Conservation (phyloP, 1,284 basidiomycete genomes). For the Clitocybe nebularis region DNA sequence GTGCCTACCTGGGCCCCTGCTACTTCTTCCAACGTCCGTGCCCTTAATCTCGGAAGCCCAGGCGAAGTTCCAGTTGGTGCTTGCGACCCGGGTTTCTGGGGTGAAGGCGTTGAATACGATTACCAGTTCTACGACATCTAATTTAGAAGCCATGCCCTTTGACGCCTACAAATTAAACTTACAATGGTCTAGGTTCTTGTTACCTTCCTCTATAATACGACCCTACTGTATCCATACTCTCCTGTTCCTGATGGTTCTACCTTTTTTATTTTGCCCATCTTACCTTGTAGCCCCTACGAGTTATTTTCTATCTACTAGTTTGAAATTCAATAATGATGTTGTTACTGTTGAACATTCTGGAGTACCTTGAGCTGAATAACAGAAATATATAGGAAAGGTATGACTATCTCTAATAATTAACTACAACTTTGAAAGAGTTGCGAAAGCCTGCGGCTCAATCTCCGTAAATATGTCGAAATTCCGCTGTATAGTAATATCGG, state of each 20-base stretch:
- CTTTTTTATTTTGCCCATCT: background rate
- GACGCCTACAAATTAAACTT: background rate
- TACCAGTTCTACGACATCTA: slow-evolving; percentile 62
- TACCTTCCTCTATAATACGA: slow-evolving; percentile 5
- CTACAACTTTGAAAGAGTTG: slow-evolving; percentile 25
- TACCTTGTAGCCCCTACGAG: slow-evolving; percentile 17
- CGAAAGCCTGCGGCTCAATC: slow-evolving; percentile 32
- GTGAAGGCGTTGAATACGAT: slow-evolving; percentile 56
- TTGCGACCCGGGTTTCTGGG: slow-evolving; percentile 66
- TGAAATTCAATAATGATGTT: slow-evolving; percentile 1
- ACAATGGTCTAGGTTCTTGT: slow-evolving; percentile 1
- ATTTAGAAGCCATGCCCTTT: slow-evolving; percentile 5
- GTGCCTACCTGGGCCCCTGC: slow-evolving; percentile 48
- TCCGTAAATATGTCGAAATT: slow-evolving; percentile 61
- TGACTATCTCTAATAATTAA: background rate
- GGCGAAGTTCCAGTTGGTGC: slow-evolving; percentile 49
- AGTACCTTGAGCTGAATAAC: background rate
- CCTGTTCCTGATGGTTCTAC: slow-evolving; percentile 1
- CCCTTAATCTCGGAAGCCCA: slow-evolving; percentile 53
- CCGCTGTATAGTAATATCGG: slow-evolving; percentile 45
- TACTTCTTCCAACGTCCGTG: slow-evolving; percentile 43
- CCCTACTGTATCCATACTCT: slow-evolving; percentile 20
- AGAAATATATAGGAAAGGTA: background rate
- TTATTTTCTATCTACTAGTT: slow-evolving; percentile 5
- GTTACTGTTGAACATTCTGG: background rate